phyloP scores from a whole-genome alignment of 2,329 filamentous ascomycete species.

The Pezizomycotina sp. region DNA sequence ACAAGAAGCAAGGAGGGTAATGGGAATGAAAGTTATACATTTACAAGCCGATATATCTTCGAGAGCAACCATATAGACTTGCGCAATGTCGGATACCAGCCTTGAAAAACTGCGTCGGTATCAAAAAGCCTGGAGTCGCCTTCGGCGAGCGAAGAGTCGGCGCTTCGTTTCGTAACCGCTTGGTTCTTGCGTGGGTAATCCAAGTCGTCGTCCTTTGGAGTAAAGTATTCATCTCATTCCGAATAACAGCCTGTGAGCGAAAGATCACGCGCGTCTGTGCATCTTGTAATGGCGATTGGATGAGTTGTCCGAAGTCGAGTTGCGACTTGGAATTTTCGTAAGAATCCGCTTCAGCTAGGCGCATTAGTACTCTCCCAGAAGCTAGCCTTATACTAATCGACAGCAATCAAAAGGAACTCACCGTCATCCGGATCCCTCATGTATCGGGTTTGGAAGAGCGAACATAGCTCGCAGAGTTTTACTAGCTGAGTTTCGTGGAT shows the following conservation, averaged over 20 bases:
- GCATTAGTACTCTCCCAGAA: background rate
- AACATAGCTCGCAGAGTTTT: constrained; percentile 50
- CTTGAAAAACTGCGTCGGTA: constrained; percentile 40
- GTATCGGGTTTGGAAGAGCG: constrained; percentile 48
- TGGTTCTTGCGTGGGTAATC: constrained; percentile 42
- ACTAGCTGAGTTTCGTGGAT: constrained; percentile 51
- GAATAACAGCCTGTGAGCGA: constrained; percentile 44
- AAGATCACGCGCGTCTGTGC: constrained; percentile 51
- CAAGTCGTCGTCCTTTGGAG: constrained; percentile 46
- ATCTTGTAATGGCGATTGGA: constrained; percentile 50
- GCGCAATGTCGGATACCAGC: constrained; percentile 50
- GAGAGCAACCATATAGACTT: constrained; percentile 54
- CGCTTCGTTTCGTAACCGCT: constrained; percentile 37
- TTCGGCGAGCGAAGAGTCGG: constrained; percentile 33
- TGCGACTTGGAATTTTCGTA: constrained; percentile 36
- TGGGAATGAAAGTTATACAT: constrained; percentile 32
- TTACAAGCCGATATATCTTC: constrained; percentile 52
- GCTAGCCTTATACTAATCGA: constrained; percentile 4
- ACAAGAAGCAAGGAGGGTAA: background rate
- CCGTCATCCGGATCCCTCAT: constrained; percentile 41
- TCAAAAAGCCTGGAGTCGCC: constrained; percentile 32
- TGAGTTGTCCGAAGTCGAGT: constrained; percentile 45
- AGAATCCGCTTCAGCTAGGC: constrained; percentile 32
- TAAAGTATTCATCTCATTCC: constrained; percentile 49
- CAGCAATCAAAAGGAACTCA: background rate